Base-by-base conservation (phyloP, 202 grass and related monocot species). In the Carex sylvatica region DNA sequence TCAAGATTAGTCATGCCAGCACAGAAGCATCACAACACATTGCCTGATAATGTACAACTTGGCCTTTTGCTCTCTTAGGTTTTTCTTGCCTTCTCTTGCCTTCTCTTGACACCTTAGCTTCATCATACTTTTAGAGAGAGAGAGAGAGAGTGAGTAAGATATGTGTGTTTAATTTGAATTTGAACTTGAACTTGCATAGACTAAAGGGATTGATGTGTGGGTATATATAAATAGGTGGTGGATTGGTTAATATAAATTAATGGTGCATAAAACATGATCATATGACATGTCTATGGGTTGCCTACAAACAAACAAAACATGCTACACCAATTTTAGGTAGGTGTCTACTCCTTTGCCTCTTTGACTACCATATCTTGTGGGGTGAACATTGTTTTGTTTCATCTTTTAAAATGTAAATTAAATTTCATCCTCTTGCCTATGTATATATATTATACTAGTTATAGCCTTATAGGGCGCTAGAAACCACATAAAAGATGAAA, bases 21-120 rank as follows among this genome's bases (percentile, higher is more conserved):
- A 90, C 16, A 89, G 82, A 68, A 92, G 86, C 52, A 87, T 87
- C 16, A 86, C 23, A 70, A 90, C 76, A 73, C 84, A 92, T 80
- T 84, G 85, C 30, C 74, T 10, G 33, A 86, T 87, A 70, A 92
- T 88, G 40, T 81, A 87, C 33, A 95, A 52, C 55, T 58, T 67
- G 38, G 86, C 83, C 76, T 59, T 84, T 74, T 73, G 82, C 69
- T 90, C 82, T 87, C 81, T 84, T 40, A 80, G 60, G 12, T 65
- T 68, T 85, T 66, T 81, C 53, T 24, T 74, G 18, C 76, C 16
- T 9, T 47, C 87, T 90, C 18, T 88, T 59, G 62, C 46, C 22
- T 86, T 86, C 68, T 64, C 88, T 81, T 83, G 56, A 73, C 61
- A 87, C 81, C 73, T 49, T 84, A 74, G 22, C 84, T 67, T 85